phyloP scores from a whole-genome alignment of 176 grass and related monocot genomes.

The Avena atlantica region DNA sequence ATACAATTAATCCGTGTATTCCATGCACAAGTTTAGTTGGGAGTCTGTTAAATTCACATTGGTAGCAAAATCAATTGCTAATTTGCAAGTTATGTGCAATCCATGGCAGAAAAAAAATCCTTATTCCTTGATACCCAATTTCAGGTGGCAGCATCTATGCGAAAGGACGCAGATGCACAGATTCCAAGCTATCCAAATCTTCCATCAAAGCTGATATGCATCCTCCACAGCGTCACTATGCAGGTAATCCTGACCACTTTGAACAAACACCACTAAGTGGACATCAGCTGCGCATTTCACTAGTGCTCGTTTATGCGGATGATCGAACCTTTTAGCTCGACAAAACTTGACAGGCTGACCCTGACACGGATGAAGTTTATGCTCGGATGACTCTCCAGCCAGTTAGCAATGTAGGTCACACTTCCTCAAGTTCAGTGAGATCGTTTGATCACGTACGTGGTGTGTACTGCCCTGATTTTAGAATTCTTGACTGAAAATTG shows the following conservation, averaged over 20 bases:
- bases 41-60: neutral
- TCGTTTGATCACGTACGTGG: conserved; percentile 28
- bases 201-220: conserved; percentile 72
- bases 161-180: conserved; percentile 66
- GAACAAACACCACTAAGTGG: neutral
- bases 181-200: conserved; percentile 88
- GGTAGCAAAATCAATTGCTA: conserved; percentile 4
- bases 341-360: conserved; percentile 66
- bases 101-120: neutral
- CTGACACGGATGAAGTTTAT: conserved; percentile 85
- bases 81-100: conserved; percentile 36
- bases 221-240: conserved; percentile 70
- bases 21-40: conserved; percentile 1
- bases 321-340: neutral
- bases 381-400: conserved; percentile 82
- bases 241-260: conserved; percentile 55
- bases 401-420: conserved; percentile 67
- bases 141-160: conserved; percentile 86
- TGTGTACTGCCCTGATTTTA: conserved; percentile 37
- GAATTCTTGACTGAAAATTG: conserved; percentile 11
- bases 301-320: conserved; percentile 21
- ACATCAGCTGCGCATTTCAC: neutral
- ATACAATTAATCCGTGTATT: neutral
- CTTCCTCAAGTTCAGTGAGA: conserved; percentile 41
- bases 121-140: conserved; percentile 49